A percentile compares a stretch with the other conserved stretches of the same genome.
These are phyloP conservation scores for Magnusiomyces tetraspermus DNA, from an alignment of 1,139 yeast genomes.

Conservation along the genomic window DNA sequence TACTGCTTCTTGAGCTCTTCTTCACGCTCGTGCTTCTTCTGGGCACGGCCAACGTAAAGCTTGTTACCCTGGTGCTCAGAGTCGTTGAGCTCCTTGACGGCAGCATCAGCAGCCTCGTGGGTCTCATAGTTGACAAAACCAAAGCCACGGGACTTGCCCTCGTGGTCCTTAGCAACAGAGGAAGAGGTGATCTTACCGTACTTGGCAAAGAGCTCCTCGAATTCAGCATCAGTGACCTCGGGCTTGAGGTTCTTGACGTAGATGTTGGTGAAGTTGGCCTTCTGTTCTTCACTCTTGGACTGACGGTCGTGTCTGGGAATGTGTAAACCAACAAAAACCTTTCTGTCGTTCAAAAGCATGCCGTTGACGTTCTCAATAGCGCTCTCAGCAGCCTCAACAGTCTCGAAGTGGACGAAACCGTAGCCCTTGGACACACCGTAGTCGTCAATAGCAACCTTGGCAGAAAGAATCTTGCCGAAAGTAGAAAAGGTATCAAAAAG, in stretches of 20 bases:
- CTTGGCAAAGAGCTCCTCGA: conserved; percentile 61
- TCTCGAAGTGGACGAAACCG: conserved; percentile 96
- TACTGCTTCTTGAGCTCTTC: conserved; percentile 94
- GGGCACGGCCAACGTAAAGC: conserved; percentile 97
- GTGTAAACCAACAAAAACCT: conserved; percentile 94
- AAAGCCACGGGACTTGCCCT: conserved; percentile 90
- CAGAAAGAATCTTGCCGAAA: conserved; percentile 90
- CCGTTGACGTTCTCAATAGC: conserved; percentile 98
- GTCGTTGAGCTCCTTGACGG: conserved; percentile 89
- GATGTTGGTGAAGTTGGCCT: conserved; percentile 90
- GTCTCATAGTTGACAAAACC: conserved; percentile 87
- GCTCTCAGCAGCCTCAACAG: conserved; percentile 84
- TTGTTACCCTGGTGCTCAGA: conserved; percentile 75
- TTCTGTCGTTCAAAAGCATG: conserved; percentile 94
- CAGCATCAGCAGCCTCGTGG: conserved; percentile 83
- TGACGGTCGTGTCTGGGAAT: conserved; percentile 90
- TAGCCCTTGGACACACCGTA: conserved; percentile 89
- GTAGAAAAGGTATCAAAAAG: conserved; percentile 96
- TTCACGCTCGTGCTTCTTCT: conserved; percentile 95
- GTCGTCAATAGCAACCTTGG: conserved; percentile 96
- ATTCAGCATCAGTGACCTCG: conserved; percentile 61
- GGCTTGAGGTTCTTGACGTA: conserved; percentile 82
- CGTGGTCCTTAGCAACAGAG: conserved; percentile 70
- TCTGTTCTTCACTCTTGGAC: conserved; percentile 83
- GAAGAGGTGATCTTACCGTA: conserved; percentile 81